Evolutionary conservation across 1,284 basidiomycete species (phyloP).

Genomic region (Thelephora terrestris): DNA sequence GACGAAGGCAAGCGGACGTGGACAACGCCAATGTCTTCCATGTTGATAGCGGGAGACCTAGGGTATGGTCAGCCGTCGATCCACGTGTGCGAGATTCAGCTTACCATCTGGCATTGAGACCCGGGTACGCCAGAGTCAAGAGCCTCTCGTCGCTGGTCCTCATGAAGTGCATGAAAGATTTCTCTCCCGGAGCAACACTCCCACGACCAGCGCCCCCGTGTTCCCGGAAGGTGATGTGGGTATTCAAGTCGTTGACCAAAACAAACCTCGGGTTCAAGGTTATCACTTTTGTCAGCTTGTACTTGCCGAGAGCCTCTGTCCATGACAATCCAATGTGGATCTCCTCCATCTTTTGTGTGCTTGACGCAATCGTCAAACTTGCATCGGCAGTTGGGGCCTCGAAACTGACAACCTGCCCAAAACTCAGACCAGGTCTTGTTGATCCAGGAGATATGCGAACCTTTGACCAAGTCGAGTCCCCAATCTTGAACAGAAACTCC

Average conservation of each 20-base stretch:
- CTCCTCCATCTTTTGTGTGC: constrained; percentile 64
- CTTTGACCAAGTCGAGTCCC: constrained; percentile 90
- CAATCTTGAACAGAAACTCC: constrained; percentile 77
- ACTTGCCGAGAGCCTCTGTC: constrained; percentile 90
- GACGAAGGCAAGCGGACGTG: constrained; percentile 60
- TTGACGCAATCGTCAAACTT: constrained; percentile 68
- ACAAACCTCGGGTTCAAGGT: constrained; percentile 89
- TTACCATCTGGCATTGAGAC: constrained; percentile 80
- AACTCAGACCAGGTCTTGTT: constrained; percentile 6
- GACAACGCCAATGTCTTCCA: constrained; percentile 84
- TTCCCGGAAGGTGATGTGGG: constrained; percentile 76
- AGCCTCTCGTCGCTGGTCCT: constrained; percentile 60
- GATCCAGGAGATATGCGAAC: constrained; percentile 18
- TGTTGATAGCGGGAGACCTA: constrained; percentile 90
- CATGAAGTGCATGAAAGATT: constrained; percentile 63
- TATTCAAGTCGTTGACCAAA: constrained; percentile 72
- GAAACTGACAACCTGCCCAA: constrained; percentile 63
- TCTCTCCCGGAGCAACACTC: constrained; percentile 58
- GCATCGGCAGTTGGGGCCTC: constrained; percentile 91
- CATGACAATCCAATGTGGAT: constrained; percentile 88
- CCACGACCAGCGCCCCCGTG: constrained; percentile 67
- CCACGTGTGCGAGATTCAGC: constrained; percentile 10
- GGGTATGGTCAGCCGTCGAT: constrained; percentile 6
- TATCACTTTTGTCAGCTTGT: constrained; percentile 93
- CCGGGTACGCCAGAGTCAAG: constrained; percentile 78